Percentiles rank a stretch among this genome's conserved stretches.
Conservation (phyloP, 352 stramenopile genomes). For the Phytophthora nicotianae region DNA sequence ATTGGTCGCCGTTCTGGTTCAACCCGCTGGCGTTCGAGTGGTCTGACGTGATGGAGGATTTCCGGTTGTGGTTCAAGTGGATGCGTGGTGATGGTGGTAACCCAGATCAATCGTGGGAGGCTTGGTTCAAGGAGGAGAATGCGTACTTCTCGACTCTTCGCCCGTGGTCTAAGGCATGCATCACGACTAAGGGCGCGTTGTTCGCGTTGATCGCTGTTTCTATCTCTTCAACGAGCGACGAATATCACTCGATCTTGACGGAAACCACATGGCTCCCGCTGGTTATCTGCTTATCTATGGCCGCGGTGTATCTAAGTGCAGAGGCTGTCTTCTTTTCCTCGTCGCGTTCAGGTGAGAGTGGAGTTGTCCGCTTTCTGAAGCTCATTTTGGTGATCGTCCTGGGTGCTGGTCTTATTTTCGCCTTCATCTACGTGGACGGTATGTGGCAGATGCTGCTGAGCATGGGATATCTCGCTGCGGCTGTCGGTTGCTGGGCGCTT, state of each 20-base stretch:
- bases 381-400: conserved; percentile 77
- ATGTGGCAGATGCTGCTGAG: conserved; percentile 92
- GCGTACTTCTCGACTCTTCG: conserved; percentile 91
- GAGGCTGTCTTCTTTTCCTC: conserved; percentile 65
- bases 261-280: conserved; percentile 64
- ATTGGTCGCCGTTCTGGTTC: conserved; percentile 98
- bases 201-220: conserved; percentile 89
- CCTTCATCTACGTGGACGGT: conserved; percentile 70
- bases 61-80: conserved; percentile 91
- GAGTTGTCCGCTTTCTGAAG: conserved; percentile 75
- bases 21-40: conserved; percentile 98
- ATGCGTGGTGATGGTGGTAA: conserved; percentile 94
- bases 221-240: conserved; percentile 76
- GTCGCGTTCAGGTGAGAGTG: conserved; percentile 60
- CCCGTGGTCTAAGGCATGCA: conserved; percentile 90
- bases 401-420: conserved; percentile 74
- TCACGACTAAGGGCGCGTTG: conserved; percentile 90
- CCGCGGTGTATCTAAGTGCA: conserved; percentile 68
- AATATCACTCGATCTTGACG: conserved; percentile 72
- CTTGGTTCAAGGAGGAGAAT: conserved; percentile 97
- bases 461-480: conserved; percentile 93
- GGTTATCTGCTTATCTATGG: conserved; percentile 54
- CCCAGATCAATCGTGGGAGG: conserved; percentile 94
- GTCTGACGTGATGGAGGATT: conserved; percentile 93
- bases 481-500: conserved; percentile 84